Conservation (phyloP, 2,329 filamentous ascomycete species). For the Pseudogymnoascus sp. region DNA sequence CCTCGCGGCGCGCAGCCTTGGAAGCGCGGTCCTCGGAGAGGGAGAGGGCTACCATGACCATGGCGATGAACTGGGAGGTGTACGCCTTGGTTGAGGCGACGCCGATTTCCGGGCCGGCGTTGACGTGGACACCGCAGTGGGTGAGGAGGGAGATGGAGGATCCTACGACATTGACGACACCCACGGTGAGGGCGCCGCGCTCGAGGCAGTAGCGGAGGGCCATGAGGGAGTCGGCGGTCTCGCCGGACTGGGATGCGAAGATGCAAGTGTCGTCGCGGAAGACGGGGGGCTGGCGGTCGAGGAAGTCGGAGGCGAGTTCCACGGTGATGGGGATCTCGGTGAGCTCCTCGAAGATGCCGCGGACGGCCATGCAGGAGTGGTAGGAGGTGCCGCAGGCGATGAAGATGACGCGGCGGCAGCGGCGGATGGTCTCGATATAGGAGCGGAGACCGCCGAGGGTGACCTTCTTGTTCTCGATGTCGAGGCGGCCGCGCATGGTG, state of each 20-base stretch:
- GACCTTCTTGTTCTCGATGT: constrained; percentile 87
- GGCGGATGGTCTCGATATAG: constrained; percentile 93
- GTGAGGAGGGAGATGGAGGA: constrained; percentile 98
- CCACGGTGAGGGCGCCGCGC: constrained; percentile 92
- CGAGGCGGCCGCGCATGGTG: constrained; percentile 98
- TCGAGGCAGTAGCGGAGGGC: constrained; percentile 96
- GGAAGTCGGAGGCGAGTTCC: constrained; percentile 95
- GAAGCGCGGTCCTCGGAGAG: constrained; percentile 94
- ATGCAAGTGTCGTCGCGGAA: constrained; percentile 99
- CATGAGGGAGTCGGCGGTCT: constrained; percentile 96
- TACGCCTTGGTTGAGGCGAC: constrained; percentile 99
- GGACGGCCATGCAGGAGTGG: constrained; percentile 99
- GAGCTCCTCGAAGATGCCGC: constrained; percentile 94
- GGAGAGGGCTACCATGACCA: constrained; percentile 99
- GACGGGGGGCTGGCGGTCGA: constrained; percentile 91
- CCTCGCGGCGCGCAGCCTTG: constrained; percentile 83
- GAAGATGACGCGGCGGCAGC: constrained; percentile 96
- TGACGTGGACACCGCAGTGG: constrained; percentile 99
- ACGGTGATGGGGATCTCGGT: constrained; percentile 97
- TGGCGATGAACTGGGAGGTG: constrained; percentile 97
- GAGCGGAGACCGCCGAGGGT: constrained; percentile 93
- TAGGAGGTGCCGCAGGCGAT: constrained; percentile 98
- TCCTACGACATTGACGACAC: constrained; percentile 97
- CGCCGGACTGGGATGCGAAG: constrained; percentile 97
- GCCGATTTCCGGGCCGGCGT: constrained; percentile 96